Evolutionary conservation across 768 basidiomycete genomes (phyloP).

Genomic region (Phlegmacium glaucopus): DNA sequence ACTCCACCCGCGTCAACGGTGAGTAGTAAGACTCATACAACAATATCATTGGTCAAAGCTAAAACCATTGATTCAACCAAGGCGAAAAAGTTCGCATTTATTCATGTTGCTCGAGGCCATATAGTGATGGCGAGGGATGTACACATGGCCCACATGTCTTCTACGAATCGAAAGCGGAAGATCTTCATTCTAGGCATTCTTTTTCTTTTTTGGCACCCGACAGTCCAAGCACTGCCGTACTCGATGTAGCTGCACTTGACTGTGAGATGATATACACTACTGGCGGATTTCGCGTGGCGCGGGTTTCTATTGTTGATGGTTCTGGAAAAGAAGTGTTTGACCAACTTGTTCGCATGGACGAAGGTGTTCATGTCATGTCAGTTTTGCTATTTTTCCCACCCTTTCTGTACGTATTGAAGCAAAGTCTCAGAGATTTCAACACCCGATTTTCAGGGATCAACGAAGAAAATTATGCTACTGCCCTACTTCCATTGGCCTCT

Average conservation of each 20-base stretch:
- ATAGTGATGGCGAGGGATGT: conserved; percentile 64
- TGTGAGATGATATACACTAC: conserved; percentile 98
- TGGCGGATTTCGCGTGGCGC: conserved; percentile 85
- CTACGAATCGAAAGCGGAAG: conserved; percentile 63
- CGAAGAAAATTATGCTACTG: conserved; percentile 51
- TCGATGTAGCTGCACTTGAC: conserved; percentile 87
- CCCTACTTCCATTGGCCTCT: conserved; percentile 61
- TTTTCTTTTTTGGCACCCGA: conserved; percentile 51
- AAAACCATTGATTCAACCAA: conserved; percentile 20
- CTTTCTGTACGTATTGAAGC: conserved; percentile 3
- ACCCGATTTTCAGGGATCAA: conserved; percentile 88
- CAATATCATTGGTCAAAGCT: conserved; percentile 1
- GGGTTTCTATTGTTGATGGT: conserved; percentile 86
- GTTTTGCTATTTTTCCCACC: conserved; percentile 19
- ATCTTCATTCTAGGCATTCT: conserved; percentile 70
- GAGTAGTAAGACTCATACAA: conserved; percentile 15
- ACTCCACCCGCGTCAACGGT: conserved; percentile 65
- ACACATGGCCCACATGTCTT: conserved; percentile 86
- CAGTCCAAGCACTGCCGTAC: conserved; percentile 25
- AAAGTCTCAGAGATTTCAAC: conserved; percentile 70
- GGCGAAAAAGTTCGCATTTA: conserved; percentile 69
- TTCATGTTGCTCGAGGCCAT: conserved; percentile 73
- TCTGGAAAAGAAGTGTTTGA: conserved; percentile 75
- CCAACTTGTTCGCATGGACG: conserved; percentile 76
- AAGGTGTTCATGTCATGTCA: conserved; percentile 75